phyloP scores from a whole-genome alignment of 2,329 filamentous ascomycete species.

The Epichloe amarillans region DNA sequence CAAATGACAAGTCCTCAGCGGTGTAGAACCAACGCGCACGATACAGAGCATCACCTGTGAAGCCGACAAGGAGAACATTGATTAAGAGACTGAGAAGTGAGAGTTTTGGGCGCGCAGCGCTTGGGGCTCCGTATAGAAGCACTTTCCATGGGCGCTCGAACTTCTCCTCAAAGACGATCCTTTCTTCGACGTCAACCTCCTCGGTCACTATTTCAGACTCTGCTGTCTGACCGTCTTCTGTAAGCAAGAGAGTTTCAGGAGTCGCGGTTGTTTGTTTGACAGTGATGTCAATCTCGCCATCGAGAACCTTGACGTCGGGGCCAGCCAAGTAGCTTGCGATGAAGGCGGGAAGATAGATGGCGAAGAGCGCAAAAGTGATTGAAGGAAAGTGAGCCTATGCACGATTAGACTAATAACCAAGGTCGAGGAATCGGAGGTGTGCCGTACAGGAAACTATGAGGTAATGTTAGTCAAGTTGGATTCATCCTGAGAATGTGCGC shows the following conservation, averaged over 20 bases:
- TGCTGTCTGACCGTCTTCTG: slow-evolving; percentile 20
- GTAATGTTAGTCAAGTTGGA: slow-evolving; percentile 6
- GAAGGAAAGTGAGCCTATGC: slow-evolving; percentile 31
- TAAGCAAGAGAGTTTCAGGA: slow-evolving; percentile 13
- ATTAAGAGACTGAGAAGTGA: slow-evolving; percentile 57
- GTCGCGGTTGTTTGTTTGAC: slow-evolving; percentile 32
- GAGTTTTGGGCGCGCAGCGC: slow-evolving; percentile 50
- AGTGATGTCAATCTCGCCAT: slow-evolving; percentile 45
- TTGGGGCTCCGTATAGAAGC: slow-evolving; percentile 64
- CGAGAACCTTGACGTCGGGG: slow-evolving; percentile 43
- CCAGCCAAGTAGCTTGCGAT: slow-evolving; percentile 43
- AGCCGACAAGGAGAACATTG: slow-evolving; percentile 55
- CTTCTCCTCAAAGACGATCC: slow-evolving; percentile 43
- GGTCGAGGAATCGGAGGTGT: not conserved
- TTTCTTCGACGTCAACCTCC: slow-evolving; percentile 51
- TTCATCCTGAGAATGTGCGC: not conserved
- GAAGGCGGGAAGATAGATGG: slow-evolving; percentile 53
- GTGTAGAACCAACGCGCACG: slow-evolving; percentile 58
- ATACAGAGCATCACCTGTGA: slow-evolving; percentile 68
- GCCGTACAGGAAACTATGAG: slow-evolving; percentile 23
- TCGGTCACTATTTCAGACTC: slow-evolving; percentile 26
- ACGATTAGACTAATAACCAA: slow-evolving; percentile 4
- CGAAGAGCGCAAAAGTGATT: slow-evolving; percentile 47
- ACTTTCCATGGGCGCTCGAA: slow-evolving; percentile 46
- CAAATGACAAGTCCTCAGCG: slow-evolving; percentile 67